phyloP scores from a whole-genome alignment of 257 asterid genomes.

The Nicotiana tabacum region DNA sequence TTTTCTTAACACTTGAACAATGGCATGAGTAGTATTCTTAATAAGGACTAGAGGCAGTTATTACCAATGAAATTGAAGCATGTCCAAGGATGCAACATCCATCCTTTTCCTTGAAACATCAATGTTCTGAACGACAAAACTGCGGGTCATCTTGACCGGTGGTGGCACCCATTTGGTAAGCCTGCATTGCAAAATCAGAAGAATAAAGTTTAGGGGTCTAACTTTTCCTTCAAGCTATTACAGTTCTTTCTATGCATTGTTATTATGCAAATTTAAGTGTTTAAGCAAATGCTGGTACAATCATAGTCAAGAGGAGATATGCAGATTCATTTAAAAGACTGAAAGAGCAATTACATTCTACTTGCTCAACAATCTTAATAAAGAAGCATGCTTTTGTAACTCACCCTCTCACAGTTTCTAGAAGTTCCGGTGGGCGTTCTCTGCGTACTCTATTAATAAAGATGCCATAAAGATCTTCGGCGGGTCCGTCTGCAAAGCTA shows the following conservation, averaged over 20 bases:
- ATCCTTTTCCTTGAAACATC: conserved; percentile 78
- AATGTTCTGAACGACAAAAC: conserved; percentile 71
- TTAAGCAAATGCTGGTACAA: not conserved
- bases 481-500: conserved; percentile 79
- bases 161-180: conserved; percentile 99
- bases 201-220: not conserved
- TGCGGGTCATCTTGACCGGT: conserved; percentile 92
- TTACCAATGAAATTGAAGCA: conserved; percentile 99
- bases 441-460: conserved; percentile 88
- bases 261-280: not conserved
- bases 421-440: conserved; percentile 89
- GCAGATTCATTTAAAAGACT: not conserved
- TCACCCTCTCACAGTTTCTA: conserved; percentile 87
- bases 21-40: not conserved
- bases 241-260: not conserved
- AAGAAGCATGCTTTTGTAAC: conserved; percentile 5
- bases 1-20: not conserved
- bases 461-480: conserved; percentile 95
- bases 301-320: not conserved
- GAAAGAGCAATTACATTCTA: not conserved
- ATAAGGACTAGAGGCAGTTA: not conserved
- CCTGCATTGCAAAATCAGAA: conserved; percentile 35
- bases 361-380: not conserved
- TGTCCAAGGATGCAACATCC: conserved; percentile 87
- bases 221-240: not conserved